These are phyloP conservation scores for Cerioporus squamosus DNA, from an alignment of 1,284 basidiomycete genomes.

Conservation along the genomic window DNA sequence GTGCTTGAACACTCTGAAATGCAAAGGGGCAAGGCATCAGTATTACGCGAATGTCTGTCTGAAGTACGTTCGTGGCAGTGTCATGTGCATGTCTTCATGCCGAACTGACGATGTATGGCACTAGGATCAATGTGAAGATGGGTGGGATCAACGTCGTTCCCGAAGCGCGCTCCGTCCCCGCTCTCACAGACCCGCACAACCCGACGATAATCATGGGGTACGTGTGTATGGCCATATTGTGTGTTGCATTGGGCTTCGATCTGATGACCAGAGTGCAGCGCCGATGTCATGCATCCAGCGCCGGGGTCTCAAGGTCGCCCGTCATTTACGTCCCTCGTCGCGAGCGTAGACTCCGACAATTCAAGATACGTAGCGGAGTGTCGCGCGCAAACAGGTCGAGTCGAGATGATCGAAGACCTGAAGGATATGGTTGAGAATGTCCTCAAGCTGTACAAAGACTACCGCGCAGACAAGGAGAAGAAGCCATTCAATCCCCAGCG, in stretches of 20 bases:
- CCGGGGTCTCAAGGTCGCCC: slow-evolving; percentile 74
- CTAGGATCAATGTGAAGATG: slow-evolving; percentile 79
- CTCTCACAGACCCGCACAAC: slow-evolving; percentile 64
- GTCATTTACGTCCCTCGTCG: slow-evolving; percentile 78
- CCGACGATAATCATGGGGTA: slow-evolving; percentile 77
- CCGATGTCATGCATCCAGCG: slow-evolving; percentile 80
- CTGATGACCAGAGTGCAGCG: slow-evolving; percentile 44
- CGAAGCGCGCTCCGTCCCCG: slow-evolving; percentile 59
- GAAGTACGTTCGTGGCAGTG: slow-evolving; percentile 50
- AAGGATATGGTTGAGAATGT: slow-evolving; percentile 59
- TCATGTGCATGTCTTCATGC: not conserved
- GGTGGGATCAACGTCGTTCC: slow-evolving; percentile 80
- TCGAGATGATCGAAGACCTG: slow-evolving; percentile 82
- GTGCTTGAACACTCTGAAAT: slow-evolving; percentile 69
- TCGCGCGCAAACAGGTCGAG: slow-evolving; percentile 63
- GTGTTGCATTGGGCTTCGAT: not conserved
- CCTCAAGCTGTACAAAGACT: slow-evolving; percentile 58
- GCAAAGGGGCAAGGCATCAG: slow-evolving; percentile 64
- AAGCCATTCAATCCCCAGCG: slow-evolving; percentile 59
- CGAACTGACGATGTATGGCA: slow-evolving; percentile 1
- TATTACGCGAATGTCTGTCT: slow-evolving; percentile 80
- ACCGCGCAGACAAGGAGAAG: slow-evolving; percentile 56
- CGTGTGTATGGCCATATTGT: too few species aligned
- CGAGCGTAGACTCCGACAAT: slow-evolving; percentile 69
- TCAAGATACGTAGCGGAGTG: slow-evolving; percentile 59